Percentiles rank a stretch among this genome's conserved stretches.
Conservation (phyloP, 2,329 filamentous ascomycete genomes). For the Aspergillus quadricinctus region DNA sequence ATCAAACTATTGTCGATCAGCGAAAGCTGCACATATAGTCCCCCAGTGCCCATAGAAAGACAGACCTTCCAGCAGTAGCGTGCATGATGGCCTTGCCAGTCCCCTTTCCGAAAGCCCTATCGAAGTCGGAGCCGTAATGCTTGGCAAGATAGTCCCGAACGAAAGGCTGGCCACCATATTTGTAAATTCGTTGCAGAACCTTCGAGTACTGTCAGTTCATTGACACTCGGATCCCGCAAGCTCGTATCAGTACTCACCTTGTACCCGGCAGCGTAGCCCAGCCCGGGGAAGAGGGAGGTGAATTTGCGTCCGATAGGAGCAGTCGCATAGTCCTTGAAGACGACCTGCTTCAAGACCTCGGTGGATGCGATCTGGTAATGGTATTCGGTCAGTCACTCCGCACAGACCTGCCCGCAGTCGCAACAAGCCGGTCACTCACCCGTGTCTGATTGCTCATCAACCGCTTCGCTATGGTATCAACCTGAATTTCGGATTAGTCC, state of each 20-base stretch:
- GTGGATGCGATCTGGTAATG: slow-evolving; percentile 49
- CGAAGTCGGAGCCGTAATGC: slow-evolving; percentile 79
- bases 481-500: slow-evolving; percentile 48
- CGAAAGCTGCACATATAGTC: neutral
- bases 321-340: slow-evolving; percentile 84
- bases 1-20: slow-evolving; percentile 61
- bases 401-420: neutral
- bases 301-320: slow-evolving; percentile 73
- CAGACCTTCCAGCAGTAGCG: slow-evolving; percentile 84
- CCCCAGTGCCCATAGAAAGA: neutral
- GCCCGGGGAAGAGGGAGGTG: slow-evolving; percentile 90
- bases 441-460: slow-evolving; percentile 96
- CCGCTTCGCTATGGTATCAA: slow-evolving; percentile 97
- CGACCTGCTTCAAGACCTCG: slow-evolving; percentile 75
- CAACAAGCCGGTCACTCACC: slow-evolving; percentile 41
- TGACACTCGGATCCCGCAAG: neutral
- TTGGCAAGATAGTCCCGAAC: slow-evolving; percentile 80
- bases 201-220: slow-evolving; percentile 27
- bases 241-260: slow-evolving; percentile 56
- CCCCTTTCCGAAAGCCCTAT: slow-evolving; percentile 87
- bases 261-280: slow-evolving; percentile 96
- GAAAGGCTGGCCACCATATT: slow-evolving; percentile 96
- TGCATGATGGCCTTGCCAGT: slow-evolving; percentile 98
- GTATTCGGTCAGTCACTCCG: slow-evolving; percentile 18
- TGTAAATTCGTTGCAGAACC: slow-evolving; percentile 94